Evolutionary conservation across 164 flowering plant species (phyloP).

Genomic region (Stephania yunnanensis): DNA sequence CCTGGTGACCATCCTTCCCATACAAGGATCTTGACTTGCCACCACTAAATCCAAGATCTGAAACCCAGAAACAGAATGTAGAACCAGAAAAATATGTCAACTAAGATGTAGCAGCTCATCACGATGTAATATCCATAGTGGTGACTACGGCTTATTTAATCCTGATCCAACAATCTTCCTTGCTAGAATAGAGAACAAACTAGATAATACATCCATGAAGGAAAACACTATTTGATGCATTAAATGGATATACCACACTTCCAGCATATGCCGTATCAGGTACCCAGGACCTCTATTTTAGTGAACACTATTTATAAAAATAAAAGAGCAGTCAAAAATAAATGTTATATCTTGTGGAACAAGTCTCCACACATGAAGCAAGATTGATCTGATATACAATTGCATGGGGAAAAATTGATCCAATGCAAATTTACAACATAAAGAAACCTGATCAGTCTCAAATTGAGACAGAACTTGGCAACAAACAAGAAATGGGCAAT

Average conservation of each 20-base stretch:
- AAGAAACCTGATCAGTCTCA: not conserved
- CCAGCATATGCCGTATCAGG: not conserved
- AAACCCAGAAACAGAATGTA: constrained; percentile 14
- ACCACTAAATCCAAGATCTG: constrained; percentile 77
- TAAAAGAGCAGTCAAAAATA: not conserved
- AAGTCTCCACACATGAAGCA: not conserved
- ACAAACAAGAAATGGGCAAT: not conserved
- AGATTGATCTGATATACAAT: not conserved
- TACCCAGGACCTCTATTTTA: not conserved
- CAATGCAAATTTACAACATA: not conserved
- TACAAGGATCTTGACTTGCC: constrained; percentile 90
- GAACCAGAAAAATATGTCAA: constrained; percentile 1
- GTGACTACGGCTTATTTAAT: not conserved
- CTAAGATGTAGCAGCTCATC: not conserved
- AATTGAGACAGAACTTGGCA: not conserved
- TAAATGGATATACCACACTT: not conserved
- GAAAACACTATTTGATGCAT: not conserved
- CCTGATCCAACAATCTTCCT: not conserved
- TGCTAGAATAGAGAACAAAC: not conserved
- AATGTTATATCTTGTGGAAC: not conserved
- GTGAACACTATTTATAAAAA: not conserved
- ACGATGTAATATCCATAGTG: not conserved
- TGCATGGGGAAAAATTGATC: not conserved
- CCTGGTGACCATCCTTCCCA: constrained; percentile 82
- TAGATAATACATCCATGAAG: not conserved